phyloP scores from a whole-genome alignment of 331 rosid genomes.

The Malus hybrid region DNA sequence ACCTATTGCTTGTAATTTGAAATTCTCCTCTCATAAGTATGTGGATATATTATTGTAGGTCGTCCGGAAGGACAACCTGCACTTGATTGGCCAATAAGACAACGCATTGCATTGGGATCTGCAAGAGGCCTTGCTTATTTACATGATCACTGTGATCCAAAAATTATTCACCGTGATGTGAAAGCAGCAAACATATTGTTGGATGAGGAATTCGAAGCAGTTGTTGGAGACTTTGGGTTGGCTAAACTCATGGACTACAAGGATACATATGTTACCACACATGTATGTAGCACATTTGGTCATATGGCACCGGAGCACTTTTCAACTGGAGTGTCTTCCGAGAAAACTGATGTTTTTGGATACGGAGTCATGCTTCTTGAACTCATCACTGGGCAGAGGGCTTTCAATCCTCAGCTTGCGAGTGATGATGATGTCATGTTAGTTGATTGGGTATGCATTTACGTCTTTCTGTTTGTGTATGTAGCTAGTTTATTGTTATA shows the following conservation, averaged over 20 bases:
- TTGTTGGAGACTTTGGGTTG: no score
- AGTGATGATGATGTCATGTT: slow-evolving; percentile 78
- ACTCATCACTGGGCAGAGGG: slow-evolving; percentile 87
- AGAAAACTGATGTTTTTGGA: slow-evolving; percentile 91
- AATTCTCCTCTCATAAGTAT: no score
- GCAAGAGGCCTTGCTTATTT: no score
- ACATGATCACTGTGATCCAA: no score
- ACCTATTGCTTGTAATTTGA: no score
- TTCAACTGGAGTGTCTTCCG: slow-evolving; percentile 85
- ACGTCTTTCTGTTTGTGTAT: neutral
- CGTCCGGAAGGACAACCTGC: no score
- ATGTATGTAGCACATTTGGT: slow-evolving; percentile 79
- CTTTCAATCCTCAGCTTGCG: slow-evolving; percentile 84
- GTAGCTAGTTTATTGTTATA: neutral
- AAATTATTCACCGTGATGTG: no score
- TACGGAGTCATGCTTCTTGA: slow-evolving; percentile 92
- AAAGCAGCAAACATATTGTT: no score
- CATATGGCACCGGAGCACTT: slow-evolving; percentile 85
- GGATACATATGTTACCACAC: slow-evolving; percentile 82
- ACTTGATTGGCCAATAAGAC: no score
- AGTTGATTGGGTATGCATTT: slow-evolving; percentile 75
- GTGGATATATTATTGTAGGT: no score
- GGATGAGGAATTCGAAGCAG: no score
- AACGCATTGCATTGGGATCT: no score
- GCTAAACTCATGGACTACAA: slow-evolving; percentile 65